These are phyloP conservation scores for Salvia hispanica DNA, from an alignment of 257 asterid species.

Conservation along the genomic window DNA sequence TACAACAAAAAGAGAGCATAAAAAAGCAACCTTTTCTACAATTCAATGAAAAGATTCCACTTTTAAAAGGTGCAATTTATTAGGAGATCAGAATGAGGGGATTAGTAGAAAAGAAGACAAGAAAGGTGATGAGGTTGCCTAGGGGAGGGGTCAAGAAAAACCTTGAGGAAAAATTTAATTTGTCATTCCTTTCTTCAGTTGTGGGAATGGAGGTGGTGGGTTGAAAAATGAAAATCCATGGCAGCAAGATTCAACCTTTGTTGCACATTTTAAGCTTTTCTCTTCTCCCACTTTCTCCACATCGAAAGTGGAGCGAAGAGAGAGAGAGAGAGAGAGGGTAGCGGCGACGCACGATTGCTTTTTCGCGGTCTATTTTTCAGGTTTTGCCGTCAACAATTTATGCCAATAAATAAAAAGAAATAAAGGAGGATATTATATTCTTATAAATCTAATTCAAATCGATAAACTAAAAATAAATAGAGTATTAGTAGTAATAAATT, in stretches of 20 bases:
- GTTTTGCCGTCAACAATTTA: slow-evolving; percentile 29
- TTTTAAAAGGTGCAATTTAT: slow-evolving; percentile 18
- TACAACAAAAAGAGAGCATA: slow-evolving; percentile 17
- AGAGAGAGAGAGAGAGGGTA: not conserved
- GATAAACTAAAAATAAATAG: no score
- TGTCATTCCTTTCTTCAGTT: slow-evolving; percentile 48
- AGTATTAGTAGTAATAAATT: no score
- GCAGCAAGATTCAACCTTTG: slow-evolving; percentile 24
- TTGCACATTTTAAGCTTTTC: slow-evolving; percentile 25
- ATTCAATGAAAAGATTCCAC: slow-evolving; percentile 29
- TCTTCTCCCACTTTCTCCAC: slow-evolving; percentile 41
- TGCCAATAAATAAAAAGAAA: not conserved
- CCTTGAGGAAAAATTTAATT: slow-evolving; percentile 15
- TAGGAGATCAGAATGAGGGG: slow-evolving; percentile 25
- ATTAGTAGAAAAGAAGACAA: slow-evolving; percentile 31
- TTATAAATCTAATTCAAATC: no score
- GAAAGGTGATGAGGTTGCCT: slow-evolving; percentile 47
- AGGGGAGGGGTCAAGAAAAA: slow-evolving; percentile 40
- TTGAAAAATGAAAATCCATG: slow-evolving; percentile 20
- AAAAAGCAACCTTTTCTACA: slow-evolving; percentile 24
- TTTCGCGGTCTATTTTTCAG: slow-evolving; percentile 4
- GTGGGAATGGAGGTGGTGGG: slow-evolving; percentile 20
- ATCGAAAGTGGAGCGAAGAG: slow-evolving; percentile 20
- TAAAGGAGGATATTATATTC: not conserved
- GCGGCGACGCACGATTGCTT: slow-evolving; percentile 29